phyloP scores from a whole-genome alignment of 1,139 yeast genomes.

The Zygoascus sp. region DNA sequence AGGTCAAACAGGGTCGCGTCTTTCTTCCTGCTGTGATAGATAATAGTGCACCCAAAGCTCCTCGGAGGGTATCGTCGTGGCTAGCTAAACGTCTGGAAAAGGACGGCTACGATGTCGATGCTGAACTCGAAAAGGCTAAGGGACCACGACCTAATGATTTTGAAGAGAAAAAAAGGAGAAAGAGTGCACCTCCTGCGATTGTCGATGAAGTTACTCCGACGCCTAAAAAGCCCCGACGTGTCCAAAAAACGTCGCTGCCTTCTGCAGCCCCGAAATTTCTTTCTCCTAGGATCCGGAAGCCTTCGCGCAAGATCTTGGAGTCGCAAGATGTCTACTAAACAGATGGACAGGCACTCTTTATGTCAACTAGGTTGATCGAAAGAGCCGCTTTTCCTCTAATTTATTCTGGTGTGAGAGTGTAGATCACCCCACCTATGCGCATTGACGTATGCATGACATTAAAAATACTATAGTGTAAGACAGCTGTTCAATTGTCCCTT shows the following conservation, averaged over 20 bases:
- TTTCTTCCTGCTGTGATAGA: conserved; percentile 20
- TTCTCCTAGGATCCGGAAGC: conserved; percentile 14
- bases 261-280: not conserved
- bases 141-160: conserved; percentile 9
- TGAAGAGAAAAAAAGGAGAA: not conserved
- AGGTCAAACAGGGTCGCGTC: conserved; percentile 9
- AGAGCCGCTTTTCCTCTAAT: not conserved
- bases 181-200: conserved; percentile 5
- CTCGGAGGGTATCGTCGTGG: conserved; percentile 23
- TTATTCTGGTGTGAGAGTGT: not conserved
- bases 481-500: too few species aligned
- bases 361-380: too few species aligned
- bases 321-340: conserved; percentile 1
- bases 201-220: too few species aligned
- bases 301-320: conserved; percentile 20
- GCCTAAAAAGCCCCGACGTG: not conserved
- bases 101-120: conserved; percentile 8
- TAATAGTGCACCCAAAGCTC: conserved; percentile 12
- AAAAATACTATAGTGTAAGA: too few species aligned
- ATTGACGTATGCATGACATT: not conserved
- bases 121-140: conserved; percentile 4
- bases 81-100: conserved; percentile 17
- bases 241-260: not conserved
- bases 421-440: too few species aligned
- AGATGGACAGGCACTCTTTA: too few species aligned